Evolutionary conservation across 225 moss, liverwort and hornwort genomes (phyloP), one percentile per base, ranked within the genome.

Genomic region (Takakia lepidozioides): DNA sequence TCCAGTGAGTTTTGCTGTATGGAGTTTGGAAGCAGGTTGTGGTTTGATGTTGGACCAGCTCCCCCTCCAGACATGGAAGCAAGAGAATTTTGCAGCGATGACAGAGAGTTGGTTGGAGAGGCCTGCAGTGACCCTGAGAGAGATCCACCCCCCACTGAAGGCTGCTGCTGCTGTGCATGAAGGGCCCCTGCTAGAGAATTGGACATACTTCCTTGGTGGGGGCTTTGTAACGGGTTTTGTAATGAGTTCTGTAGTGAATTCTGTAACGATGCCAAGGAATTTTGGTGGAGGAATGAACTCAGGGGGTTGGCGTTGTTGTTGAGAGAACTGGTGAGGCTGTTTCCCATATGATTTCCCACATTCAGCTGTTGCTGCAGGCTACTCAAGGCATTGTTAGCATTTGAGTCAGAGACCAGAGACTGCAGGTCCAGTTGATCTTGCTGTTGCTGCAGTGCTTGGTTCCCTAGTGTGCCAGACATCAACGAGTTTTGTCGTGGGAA

Each of bases 11-110:
- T 83, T 25, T 86, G 83, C 62, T 88, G 89, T 24, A 82, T 42
- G 14, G 86, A 68, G 49, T 81, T 91, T 7, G 85, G 78, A 52
- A 83, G 63, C 8, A 71, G 56, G 44, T 84, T 84, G 32, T 78
- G 71, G 53, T 71, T 77, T 42, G 79, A 71, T 39, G 83, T 70
- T 38, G 80, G 88, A 9, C 88, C 76, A 27, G 54, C 62, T 10
- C 45, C 45, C 13, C 77, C 78, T 34, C 89, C 84, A 23, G 95
- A 82, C 7, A 98, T 70, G 27, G 98, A 78, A 26, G 82, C 76
- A 34, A 85, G 75, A 51, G 98, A 80, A 59, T 87, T 87, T 62
- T 98, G 98, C 59, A 98, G 86, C 21, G 87, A 91, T 30, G 87
- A 81, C n/a, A 98, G 78, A 16, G 98, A 87, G 55, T 83, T 91